Evolutionary conservation across 2,329 filamentous ascomycete genomes (phyloP), one percentile per base, ranked within the genome.

Genomic region (Blastomyces percursus): DNA sequence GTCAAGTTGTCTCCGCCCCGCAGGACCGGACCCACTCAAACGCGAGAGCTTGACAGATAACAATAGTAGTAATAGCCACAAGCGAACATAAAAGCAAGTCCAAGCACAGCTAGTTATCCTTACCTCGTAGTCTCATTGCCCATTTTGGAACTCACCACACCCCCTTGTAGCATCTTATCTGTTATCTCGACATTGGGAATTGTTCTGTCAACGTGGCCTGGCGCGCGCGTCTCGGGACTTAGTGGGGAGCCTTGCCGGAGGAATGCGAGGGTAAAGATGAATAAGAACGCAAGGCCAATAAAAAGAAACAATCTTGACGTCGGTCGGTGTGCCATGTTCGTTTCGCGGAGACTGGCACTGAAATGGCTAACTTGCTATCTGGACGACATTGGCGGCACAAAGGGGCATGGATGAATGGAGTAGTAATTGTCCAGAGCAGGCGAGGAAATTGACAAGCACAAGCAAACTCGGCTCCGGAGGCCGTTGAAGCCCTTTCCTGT

Each of bases 121-220:
- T 72, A 78, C 76, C 80, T 81, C 16, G 75, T 73, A 4, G 79
- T 81, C 64, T 76, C 79, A 66, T 81, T 81, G 24, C 75, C 78
- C 56, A 81, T 69, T 60, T 75, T 76, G 16, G 76, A 74, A 76
- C 79, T 79, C 52, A 81, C 75, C 32, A 76, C 73, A 32, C 70
- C 73, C 30, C 79, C 79, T 63, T 77, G 75, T 48, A 77, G 67
- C 56, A 75, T 70, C 48, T 75, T 73, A 62, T 75, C 71, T 8
- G 63, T 38, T 24, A 66, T 55, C 35, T 72, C 67, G 24, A 66
- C 64, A 42, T 70, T 63, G 35, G 68, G 65, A 16, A 69, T 59
- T 16, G 70, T 63, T 64, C 76, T 71, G 48, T 71, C 68, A 59
- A 77, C 69, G 54, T 77, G 75, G 38, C 75, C 75, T 0, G 76